phyloP scores from a whole-genome alignment of 257 asterid genomes.

The Mentha longifolia region DNA sequence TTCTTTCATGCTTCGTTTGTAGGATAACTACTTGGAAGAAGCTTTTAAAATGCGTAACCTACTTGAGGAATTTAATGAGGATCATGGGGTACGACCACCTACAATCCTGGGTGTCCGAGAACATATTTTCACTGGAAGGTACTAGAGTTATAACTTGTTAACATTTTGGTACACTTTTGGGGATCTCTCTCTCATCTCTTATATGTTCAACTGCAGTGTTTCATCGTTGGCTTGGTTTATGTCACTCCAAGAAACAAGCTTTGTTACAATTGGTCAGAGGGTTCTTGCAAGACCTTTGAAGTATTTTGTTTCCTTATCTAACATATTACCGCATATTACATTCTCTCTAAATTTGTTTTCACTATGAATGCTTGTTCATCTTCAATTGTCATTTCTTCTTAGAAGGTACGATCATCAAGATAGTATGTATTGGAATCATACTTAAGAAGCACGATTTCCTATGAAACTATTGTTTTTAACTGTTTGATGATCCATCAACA shows the following conservation, averaged over 20 bases:
- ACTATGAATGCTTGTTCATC: constrained; percentile 18
- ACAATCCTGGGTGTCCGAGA: constrained; percentile 96
- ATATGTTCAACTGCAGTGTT: constrained; percentile 67
- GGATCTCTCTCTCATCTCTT: constrained; percentile 34
- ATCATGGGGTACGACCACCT: constrained; percentile 96
- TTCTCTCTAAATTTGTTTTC: constrained; percentile 1
- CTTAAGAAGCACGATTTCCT: constrained; percentile 3
- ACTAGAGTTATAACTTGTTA: constrained; percentile 26
- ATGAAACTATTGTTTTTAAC: neutral
- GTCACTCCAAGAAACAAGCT: constrained; percentile 99
- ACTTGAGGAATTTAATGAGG: constrained; percentile 94
- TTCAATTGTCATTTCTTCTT: neutral
- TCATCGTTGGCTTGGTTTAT: constrained; percentile 99
- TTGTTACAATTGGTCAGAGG: constrained; percentile 98
- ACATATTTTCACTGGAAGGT: constrained; percentile 98
- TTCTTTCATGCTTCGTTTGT: constrained; percentile 32
- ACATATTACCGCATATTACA: neutral
- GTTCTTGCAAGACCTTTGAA: constrained; percentile 97
- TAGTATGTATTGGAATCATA: neutral
- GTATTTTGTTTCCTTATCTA: constrained; percentile 53
- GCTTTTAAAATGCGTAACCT: constrained; percentile 98
- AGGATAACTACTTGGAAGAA: constrained; percentile 98
- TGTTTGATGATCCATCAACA: constrained; percentile 20
- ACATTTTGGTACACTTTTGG: constrained; percentile 14
- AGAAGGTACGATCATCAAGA: neutral